Percentiles rank a stretch among this genome's conserved stretches.
Conservation (phyloP, 2,329 filamentous ascomycete species). For the Coleophoma cylindrospora region DNA sequence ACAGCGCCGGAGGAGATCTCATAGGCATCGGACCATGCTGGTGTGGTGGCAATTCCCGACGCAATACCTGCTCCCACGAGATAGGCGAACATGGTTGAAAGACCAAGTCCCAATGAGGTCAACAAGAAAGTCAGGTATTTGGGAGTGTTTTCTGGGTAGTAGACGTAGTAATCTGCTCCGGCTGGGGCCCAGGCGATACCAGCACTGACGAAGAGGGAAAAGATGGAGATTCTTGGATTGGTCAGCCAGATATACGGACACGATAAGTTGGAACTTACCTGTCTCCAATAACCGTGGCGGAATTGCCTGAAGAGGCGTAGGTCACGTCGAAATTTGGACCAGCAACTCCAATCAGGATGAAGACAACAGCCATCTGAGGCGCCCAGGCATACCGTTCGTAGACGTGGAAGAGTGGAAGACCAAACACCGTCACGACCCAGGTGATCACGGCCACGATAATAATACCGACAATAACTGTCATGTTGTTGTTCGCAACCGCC, state of each 20-base stretch:
- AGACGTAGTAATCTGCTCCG: constrained; percentile 62
- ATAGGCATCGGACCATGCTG: constrained; percentile 53
- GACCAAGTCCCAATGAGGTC: constrained; percentile 46
- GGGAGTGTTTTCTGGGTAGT: constrained; percentile 44
- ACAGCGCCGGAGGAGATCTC: constrained; percentile 53
- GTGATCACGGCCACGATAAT: constrained; percentile 58
- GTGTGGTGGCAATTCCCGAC: constrained; percentile 44
- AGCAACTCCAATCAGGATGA: constrained; percentile 55
- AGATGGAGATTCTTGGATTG: constrained; percentile 49
- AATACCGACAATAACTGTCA: constrained; percentile 63
- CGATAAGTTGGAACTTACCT: constrained; percentile 16
- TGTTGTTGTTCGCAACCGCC: constrained; percentile 54
- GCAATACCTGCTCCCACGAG: constrained; percentile 56
- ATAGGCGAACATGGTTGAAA: constrained; percentile 54
- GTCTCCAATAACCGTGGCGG: constrained; percentile 45
- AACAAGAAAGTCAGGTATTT: constrained; percentile 44
- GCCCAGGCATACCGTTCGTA: constrained; percentile 63
- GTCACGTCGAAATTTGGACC: constrained; percentile 51
- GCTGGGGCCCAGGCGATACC: constrained; percentile 57
- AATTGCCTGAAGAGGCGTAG: constrained; percentile 41
- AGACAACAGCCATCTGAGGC: constrained; percentile 54
- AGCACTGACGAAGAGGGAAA: constrained; percentile 59
- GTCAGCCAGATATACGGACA: no score
- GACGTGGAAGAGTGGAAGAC: constrained; percentile 61
- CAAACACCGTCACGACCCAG: constrained; percentile 62